Conservation (phyloP, 768 basidiomycete genomes). For the Amanita molliuscula region DNA sequence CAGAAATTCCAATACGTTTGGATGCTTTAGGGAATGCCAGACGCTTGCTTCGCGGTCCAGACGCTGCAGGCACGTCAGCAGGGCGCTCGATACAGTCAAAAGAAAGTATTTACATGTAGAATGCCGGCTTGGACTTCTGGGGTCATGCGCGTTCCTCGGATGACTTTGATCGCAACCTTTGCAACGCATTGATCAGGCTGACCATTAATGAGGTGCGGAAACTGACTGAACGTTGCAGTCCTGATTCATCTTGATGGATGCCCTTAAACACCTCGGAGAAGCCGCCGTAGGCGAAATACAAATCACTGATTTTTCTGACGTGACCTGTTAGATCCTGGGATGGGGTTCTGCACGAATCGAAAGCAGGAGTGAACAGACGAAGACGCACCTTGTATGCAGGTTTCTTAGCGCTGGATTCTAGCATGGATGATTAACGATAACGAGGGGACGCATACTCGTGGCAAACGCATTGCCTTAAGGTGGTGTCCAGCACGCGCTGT, state of each 20-base stretch:
- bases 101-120: constrained; percentile 30
- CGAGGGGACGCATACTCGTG: constrained; percentile 15
- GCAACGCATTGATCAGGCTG: not conserved
- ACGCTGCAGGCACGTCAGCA: constrained; percentile 25
- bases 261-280: constrained; percentile 59
- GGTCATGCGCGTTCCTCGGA: constrained; percentile 27
- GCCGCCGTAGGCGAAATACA: constrained; percentile 41
- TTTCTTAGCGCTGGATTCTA: constrained; percentile 47
- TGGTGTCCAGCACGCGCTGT: not conserved
- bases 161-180: constrained; percentile 49
- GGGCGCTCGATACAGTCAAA: not conserved
- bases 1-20: constrained; percentile 43
- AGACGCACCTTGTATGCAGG: constrained; percentile 30
- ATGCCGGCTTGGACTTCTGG: constrained; percentile 40
- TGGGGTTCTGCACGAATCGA: constrained; percentile 17
- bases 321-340: constrained; percentile 49
- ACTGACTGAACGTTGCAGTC: constrained; percentile 26
- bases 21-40: constrained; percentile 48
- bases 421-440: constrained; percentile 42
- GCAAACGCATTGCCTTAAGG: constrained; percentile 1
- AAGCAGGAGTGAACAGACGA: not conserved
- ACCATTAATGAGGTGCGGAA: not conserved
- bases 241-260: constrained; percentile 35
- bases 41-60: constrained; percentile 45
- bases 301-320: constrained; percentile 33